A percentile compares a stretch with the other conserved stretches of the same genome.
phyloP scores from a whole-genome alignment of 139 green algal genomes.

The Eudorina sp. region DNA sequence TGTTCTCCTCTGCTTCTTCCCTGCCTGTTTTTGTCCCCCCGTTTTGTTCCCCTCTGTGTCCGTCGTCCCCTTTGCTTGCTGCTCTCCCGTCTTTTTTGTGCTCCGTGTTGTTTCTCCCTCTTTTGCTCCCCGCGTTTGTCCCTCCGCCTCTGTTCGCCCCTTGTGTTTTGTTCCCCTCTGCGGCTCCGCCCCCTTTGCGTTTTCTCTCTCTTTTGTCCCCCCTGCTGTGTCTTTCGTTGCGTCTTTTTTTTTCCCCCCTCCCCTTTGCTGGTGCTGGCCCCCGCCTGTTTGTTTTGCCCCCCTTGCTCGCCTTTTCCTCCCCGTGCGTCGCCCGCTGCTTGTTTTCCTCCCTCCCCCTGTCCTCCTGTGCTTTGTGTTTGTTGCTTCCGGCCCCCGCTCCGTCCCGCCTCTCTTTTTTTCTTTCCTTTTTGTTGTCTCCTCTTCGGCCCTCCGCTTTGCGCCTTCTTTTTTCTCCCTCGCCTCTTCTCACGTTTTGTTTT shows the following conservation, averaged over 20 bases:
- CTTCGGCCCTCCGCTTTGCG: too few species aligned
- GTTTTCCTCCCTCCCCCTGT: not conserved
- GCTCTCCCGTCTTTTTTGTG: not conserved
- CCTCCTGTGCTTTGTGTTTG: not conserved
- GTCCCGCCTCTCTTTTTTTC: not conserved
- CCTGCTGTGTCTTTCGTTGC: not conserved
- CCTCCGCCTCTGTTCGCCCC: not conserved
- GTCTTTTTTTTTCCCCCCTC: not conserved
- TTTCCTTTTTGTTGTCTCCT: not conserved
- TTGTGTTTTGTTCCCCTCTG: not conserved
- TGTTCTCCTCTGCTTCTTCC: not conserved
- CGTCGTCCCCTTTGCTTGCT: not conserved
- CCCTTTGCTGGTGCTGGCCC: not conserved
- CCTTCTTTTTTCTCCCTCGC: not conserved
- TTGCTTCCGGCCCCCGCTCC: not conserved
- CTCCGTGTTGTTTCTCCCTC: not conserved
- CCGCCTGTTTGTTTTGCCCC: not conserved
- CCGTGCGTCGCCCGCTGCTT: not conserved
- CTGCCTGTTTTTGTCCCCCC: not conserved
- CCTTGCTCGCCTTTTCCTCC: not conserved
- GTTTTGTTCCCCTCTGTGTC: not conserved
- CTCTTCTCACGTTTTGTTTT: not conserved
- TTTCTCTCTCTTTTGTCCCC: not conserved
- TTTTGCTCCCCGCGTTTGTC: not conserved
- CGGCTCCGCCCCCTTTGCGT: not conserved